Conservation (phyloP, 2,329 filamentous ascomycete species). For the Exophiala oligosperma region DNA sequence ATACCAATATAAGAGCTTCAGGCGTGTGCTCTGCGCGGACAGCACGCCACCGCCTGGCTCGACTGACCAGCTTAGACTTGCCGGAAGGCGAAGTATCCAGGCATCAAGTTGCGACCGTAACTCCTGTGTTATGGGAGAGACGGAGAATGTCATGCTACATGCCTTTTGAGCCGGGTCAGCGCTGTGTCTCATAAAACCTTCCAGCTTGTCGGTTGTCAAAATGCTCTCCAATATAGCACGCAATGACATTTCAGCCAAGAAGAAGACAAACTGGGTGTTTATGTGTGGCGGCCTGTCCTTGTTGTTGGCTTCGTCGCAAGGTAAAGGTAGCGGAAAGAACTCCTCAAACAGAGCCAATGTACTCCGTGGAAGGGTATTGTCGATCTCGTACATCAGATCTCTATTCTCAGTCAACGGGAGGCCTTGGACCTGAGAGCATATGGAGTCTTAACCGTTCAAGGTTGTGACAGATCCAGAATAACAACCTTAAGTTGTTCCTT, state of each 20-base stretch:
- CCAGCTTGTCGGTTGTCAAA: background rate
- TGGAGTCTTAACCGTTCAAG: slow-evolving; percentile 1
- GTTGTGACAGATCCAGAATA: slow-evolving; percentile 4
- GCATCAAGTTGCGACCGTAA: slow-evolving; percentile 1
- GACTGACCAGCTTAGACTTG: background rate
- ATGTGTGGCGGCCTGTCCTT: background rate
- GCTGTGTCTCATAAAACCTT: background rate
- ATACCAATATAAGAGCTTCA: slow-evolving; percentile 7
- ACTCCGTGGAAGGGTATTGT: slow-evolving; percentile 1
- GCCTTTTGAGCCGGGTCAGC: background rate
- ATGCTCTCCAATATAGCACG: background rate
- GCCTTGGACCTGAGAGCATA: background rate
- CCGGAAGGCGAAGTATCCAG: slow-evolving; percentile 3
- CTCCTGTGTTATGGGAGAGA: background rate
- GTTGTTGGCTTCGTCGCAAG: slow-evolving; percentile 1
- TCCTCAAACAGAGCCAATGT: background rate
- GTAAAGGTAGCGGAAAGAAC: slow-evolving; percentile 1
- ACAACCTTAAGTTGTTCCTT: background rate
- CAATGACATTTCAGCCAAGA: background rate
- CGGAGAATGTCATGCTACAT: background rate
- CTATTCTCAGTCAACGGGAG: background rate
- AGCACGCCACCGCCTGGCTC: background rate
- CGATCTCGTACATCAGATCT: slow-evolving; percentile 1
- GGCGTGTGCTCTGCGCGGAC: background rate
- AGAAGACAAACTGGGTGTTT: background rate